A percentile compares a stretch with the other conserved stretches of the same genome.
These are phyloP conservation scores for Cercospora sp. DNA, from an alignment of 2,329 filamentous ascomycete species.

Conservation along the genomic window DNA sequence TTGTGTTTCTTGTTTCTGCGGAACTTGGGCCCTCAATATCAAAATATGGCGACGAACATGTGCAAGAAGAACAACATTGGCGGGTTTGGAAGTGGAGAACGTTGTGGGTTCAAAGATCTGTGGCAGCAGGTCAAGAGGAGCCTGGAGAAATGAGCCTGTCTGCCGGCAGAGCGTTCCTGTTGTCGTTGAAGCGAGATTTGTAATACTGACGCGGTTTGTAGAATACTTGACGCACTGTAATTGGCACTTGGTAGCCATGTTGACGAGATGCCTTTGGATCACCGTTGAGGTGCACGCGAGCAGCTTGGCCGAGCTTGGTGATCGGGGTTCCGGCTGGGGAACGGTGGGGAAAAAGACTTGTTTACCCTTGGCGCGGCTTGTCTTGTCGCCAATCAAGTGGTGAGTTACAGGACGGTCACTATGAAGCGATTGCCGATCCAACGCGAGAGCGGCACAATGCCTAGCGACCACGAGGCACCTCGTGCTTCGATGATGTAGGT, in stretches of 20 bases:
- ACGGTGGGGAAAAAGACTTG: neutral
- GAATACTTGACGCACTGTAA: neutral
- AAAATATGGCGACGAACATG: slow-evolving; percentile 29
- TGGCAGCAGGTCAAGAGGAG: slow-evolving; percentile 29
- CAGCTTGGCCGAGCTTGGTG: slow-evolving; percentile 9
- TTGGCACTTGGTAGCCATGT: neutral
- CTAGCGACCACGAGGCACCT: slow-evolving; percentile 7
- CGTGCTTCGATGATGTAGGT: slow-evolving; percentile 3
- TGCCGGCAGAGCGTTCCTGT: neutral
- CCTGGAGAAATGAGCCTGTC: slow-evolving; percentile 18
- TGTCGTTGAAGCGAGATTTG: neutral
- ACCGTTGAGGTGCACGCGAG: neutral
- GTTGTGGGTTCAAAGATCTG: slow-evolving; percentile 34
- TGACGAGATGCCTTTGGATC: no score
- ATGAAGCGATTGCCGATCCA: slow-evolving; percentile 5
- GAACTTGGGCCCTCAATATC: slow-evolving; percentile 30
- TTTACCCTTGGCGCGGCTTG: neutral
- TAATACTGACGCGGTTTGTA: neutral
- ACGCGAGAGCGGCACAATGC: neutral
- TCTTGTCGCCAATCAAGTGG: neutral
- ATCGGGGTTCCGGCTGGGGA: neutral
- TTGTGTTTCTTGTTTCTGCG: slow-evolving; percentile 36
- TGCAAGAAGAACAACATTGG: slow-evolving; percentile 36
- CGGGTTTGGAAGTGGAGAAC: slow-evolving; percentile 36
- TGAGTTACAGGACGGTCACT: neutral